Evolutionary conservation across 2,329 filamentous ascomycete genomes (phyloP), one percentile per base, ranked within the genome.

Genomic region (Scytalidium sp.): DNA sequence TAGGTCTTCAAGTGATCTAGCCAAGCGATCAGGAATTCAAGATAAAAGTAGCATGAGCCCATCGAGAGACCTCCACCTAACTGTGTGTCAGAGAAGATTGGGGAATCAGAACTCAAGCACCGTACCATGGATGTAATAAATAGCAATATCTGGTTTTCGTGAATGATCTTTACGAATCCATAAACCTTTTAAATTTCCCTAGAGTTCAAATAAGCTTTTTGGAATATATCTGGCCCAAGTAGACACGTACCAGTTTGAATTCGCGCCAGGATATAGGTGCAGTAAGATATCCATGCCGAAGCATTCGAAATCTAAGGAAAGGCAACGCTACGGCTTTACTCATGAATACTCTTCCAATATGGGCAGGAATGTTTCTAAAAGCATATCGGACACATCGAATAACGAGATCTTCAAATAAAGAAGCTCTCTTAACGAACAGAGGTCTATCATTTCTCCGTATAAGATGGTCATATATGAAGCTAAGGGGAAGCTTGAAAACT

Each of bases 41-140:
- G 79, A 65, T 95, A 95, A 67, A 95, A 95, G 70, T 87, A 88
- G 17, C 79, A 75, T 11, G 87, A 90, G 3, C 90, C 90, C 84
- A 95, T 88, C 6, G 83, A 81, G 65, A 95, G 94, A 1, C 90
- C 90, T 19, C 90, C 90, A 15, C 87, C 84, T 87, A n/a, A 4
- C 3, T 22, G 32, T 22, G 10, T 41, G 15, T 4, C 27, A 22
- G 19, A n/a, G 17, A 49, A 15, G 29, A 41, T 45, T 36, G 42
- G 45, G 21, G 15, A 21, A 21, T 17, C 25, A 19, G 21, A 23
- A 47, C 17, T 47, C 41, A 43, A 22, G 23, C 11, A 56, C 32
- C 74, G 58, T 70, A 85, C 87, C 90, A 64, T 95, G 90, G 39
- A 81, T 80, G 64, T 94, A 94, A 64, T 90, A 93, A 2, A 95